Base-by-base conservation (phyloP, 805 yeast species). In the Candida krabiensis region DNA sequence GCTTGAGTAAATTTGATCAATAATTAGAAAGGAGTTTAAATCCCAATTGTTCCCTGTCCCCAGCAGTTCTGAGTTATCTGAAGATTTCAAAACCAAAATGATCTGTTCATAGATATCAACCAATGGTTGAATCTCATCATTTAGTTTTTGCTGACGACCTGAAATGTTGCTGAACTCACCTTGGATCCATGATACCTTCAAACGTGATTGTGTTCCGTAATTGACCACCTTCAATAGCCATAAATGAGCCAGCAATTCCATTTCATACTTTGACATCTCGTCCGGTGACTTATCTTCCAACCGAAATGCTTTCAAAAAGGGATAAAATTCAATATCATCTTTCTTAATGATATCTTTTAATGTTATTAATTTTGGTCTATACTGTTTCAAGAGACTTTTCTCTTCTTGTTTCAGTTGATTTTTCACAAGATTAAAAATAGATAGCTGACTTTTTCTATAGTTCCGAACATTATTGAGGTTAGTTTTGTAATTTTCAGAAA, bases 381-480 rank as follows among this genome's bases (percentile, higher is more conserved):
- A 45, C 4, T 56, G 53, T 12, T 59, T 58, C 32, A 77, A 54
- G 19, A 71, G 41, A 1, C 45, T 46, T 48, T 70, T 75, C 44
- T 77, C 82, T 21, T 50, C 36, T 14, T 51, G 52, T 48, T 75
- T 77, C 41, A 75, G 52, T 26, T 50, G 52, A 28, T 62, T 54
- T 31, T 71, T 63, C 18, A 71, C 60, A n/a, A 60, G 35, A 9
- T 51, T 55, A 37, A 66, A 65, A 4, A 76, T 59, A 3, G 48
- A 43, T 41, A 60, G 53, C 49, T 77, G 82, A 2, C 75, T 67
- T 11, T 49, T 32, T 22, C 67, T 55, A 46, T 75, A 77, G 7
- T 55, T 55, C 9, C 41, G 37, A 13, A 71, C 60, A 29, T 56
- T 58, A 3, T 35, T 24, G 35, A 50, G 48, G 26, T 50, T 50